A percentile compares a stretch with the other conserved stretches of the same genome.
Conservation (phyloP, 805 yeast species). For the Metschnikowia continentalis region DNA sequence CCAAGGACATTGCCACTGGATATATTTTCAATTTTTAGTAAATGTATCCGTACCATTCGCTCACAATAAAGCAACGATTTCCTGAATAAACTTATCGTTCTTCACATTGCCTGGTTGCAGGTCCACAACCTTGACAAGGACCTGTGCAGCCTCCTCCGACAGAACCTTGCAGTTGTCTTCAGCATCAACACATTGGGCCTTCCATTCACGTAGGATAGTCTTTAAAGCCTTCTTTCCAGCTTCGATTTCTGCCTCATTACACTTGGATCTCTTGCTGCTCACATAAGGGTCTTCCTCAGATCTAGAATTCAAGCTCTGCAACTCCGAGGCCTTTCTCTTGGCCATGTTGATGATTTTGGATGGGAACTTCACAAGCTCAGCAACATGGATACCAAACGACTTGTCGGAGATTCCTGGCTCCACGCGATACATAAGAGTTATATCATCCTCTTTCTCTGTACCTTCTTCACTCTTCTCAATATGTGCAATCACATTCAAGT, state of each 20-base stretch:
- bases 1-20: too few species aligned
- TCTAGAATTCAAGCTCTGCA: conserved; percentile 53
- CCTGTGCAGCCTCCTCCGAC: conserved; percentile 37
- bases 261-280: conserved; percentile 47
- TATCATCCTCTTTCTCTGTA: conserved; percentile 49
- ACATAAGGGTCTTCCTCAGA: conserved; percentile 37
- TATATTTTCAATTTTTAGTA: too few species aligned
- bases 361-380: conserved; percentile 93
- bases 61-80: conserved; percentile 38
- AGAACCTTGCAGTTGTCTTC: conserved; percentile 21
- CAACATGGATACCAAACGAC: conserved; percentile 96
- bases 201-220: conserved; percentile 54
- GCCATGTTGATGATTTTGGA: conserved; percentile 90
- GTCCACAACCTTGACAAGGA: conserved; percentile 35
- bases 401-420: conserved; percentile 94
- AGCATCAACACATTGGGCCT: conserved; percentile 32
- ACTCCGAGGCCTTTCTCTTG: conserved; percentile 84
- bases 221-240: conserved; percentile 50
- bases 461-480: conserved; percentile 48
- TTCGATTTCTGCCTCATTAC: conserved; percentile 48
- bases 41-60: too few species aligned
- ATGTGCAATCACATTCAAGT: conserved; percentile 91
- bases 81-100: conserved; percentile 42
- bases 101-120: conserved; percentile 17
- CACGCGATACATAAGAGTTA: conserved; percentile 88